These are phyloP conservation scores for Pyropia yezoensis DNA, from an alignment of 23 red algal species.

Conservation along the genomic window DNA sequence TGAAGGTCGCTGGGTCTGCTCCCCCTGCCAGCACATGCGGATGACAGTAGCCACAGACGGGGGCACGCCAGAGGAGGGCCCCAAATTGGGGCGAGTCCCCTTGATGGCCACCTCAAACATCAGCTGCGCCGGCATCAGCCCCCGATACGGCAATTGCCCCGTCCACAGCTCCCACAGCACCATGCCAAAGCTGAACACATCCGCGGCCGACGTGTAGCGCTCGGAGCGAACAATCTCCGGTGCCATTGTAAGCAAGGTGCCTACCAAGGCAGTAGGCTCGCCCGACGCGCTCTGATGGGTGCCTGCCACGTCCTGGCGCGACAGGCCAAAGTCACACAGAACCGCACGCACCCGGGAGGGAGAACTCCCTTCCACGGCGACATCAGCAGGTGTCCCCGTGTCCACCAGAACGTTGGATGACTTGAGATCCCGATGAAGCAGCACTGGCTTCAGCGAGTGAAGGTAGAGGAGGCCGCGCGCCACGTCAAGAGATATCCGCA, in stretches of 20 bases:
- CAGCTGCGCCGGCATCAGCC: conserved; percentile 48
- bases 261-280: conserved; percentile 11
- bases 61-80: conserved; percentile 8
- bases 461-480: conserved; percentile 86
- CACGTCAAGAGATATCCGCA: conserved; percentile 40
- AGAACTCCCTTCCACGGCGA: too few species aligned
- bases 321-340: conserved; percentile 83
- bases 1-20: conserved; percentile 41
- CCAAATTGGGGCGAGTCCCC: conserved; percentile 23
- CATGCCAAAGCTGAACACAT: conserved; percentile 65
- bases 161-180: conserved; percentile 67
- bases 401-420: conserved; percentile 81
- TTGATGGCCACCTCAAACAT: conserved; percentile 57
- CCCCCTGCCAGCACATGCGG: conserved; percentile 69
- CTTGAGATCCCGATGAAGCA: conserved; percentile 88
- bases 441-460: conserved; percentile 56
- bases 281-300: not conserved
- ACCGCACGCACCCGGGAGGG: conserved; percentile 21
- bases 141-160: conserved; percentile 33
- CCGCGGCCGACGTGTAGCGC: conserved; percentile 25
- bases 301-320: not conserved
- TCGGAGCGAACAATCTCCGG: conserved; percentile 55
- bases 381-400: not conserved
- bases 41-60: conserved; percentile 42
- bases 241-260: conserved; percentile 63